A percentile compares a stretch with the other conserved stretches of the same genome.
These are phyloP conservation scores for Epicoccum sorghinum DNA, from an alignment of 2,329 filamentous ascomycete species.

Conservation along the genomic window DNA sequence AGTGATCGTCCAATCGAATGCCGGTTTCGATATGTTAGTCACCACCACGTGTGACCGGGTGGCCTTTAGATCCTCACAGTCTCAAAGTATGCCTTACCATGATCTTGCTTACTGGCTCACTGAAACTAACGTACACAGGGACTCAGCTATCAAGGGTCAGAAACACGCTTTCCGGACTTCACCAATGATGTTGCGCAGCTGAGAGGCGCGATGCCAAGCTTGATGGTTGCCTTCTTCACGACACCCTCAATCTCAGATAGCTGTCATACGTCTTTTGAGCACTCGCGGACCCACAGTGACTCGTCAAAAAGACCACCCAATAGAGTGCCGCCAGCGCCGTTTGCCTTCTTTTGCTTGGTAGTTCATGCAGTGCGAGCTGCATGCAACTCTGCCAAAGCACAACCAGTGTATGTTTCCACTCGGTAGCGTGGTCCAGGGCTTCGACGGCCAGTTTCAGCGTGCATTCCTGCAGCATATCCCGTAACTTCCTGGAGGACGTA, in stretches of 20 bases:
- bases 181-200: constrained; percentile 5
- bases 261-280: not conserved
- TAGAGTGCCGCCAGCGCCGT: not conserved
- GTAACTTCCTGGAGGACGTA: constrained; percentile 6
- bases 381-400: not conserved
- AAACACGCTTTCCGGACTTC: not conserved
- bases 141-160: not conserved
- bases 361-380: constrained; percentile 1
- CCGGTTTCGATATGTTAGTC: not conserved
- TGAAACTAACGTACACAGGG: not conserved
- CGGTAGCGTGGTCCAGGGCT: not conserved
- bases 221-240: not conserved
- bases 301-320: not conserved
- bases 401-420: not conserved
- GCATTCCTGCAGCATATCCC: not conserved
- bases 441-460: not conserved
- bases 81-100: constrained; percentile 9
- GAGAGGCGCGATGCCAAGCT: not conserved
- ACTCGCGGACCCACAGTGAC: not conserved
- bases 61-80: not conserved
- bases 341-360: constrained; percentile 1
- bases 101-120: not conserved
- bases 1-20: not conserved
- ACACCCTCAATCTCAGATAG: constrained; percentile 1
- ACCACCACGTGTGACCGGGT: not conserved